phyloP scores from a whole-genome alignment of 2,329 filamentous ascomycete species.

The Clonostachys byssicola region DNA sequence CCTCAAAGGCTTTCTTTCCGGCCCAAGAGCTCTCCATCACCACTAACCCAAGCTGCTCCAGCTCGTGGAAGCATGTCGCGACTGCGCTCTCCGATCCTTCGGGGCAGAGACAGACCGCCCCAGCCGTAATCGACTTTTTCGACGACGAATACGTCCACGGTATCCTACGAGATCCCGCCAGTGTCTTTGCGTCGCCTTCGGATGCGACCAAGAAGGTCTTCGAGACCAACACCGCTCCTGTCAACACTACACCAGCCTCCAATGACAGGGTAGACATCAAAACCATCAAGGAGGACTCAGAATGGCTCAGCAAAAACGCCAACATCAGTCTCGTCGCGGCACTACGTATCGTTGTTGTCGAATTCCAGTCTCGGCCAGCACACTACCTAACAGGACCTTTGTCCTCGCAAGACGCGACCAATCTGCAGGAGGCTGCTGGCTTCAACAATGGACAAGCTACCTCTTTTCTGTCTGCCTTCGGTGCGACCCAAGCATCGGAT shows the following conservation, averaged over 20 bases:
- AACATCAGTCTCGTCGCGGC: slow-evolving; percentile 78
- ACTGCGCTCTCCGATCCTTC: slow-evolving; percentile 51
- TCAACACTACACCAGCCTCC: slow-evolving; percentile 70
- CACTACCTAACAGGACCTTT: slow-evolving; percentile 67
- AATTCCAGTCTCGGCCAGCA: slow-evolving; percentile 79
- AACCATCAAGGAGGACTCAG: slow-evolving; percentile 76
- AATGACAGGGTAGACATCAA: slow-evolving; percentile 69
- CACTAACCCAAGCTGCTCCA: slow-evolving; percentile 21
- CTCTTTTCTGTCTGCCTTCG: slow-evolving; percentile 50
- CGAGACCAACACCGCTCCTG: slow-evolving; percentile 81
- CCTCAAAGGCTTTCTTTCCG: neutral
- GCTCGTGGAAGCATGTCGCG: slow-evolving; percentile 59
- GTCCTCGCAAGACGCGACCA: slow-evolving; percentile 73
- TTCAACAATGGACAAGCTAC: slow-evolving; percentile 56
- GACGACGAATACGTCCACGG: slow-evolving; percentile 63
- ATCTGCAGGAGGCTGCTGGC: slow-evolving; percentile 70
- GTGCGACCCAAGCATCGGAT: slow-evolving; percentile 38
- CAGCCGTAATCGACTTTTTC: slow-evolving; percentile 64
- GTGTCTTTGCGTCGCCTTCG: slow-evolving; percentile 61
- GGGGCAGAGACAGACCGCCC: slow-evolving; percentile 48
- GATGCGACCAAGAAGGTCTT: slow-evolving; percentile 66
- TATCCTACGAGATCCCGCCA: slow-evolving; percentile 65
- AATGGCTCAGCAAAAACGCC: slow-evolving; percentile 79
- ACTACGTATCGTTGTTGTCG: slow-evolving; percentile 73
- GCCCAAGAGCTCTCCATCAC: slow-evolving; percentile 1